Conservation (phyloP, 306 rosid species). For the Bauhinia variegata region DNA sequence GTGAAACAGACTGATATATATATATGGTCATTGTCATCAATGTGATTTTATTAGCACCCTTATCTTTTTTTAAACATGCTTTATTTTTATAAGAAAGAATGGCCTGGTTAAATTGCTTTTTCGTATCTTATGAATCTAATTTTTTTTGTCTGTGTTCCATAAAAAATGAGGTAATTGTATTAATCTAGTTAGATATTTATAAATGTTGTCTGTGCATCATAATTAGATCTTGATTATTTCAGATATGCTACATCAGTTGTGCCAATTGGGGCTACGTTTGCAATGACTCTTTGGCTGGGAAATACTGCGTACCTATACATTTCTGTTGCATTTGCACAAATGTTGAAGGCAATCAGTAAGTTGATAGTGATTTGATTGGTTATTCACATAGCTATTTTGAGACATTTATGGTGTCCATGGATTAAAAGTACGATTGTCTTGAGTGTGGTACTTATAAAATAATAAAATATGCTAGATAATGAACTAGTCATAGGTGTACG, state of each 20-base stretch:
- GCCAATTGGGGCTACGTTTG: slow-evolving; percentile 98
- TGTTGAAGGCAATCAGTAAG: slow-evolving; percentile 99
- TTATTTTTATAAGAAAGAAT: slow-evolving; percentile 28
- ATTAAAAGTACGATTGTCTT: slow-evolving; percentile 18
- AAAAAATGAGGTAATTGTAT: neutral
- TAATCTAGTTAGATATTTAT: slow-evolving; percentile 26
- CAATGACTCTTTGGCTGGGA: slow-evolving; percentile 99
- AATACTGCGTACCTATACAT: slow-evolving; percentile 97
- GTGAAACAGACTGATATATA: neutral
- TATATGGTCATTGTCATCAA: neutral
- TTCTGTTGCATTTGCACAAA: slow-evolving; percentile 97
- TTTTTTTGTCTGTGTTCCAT: neutral
- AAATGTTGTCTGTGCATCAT: slow-evolving; percentile 20
- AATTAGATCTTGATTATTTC: slow-evolving; percentile 49
- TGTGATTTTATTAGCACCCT: slow-evolving; percentile 6
- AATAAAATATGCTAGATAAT: slow-evolving; percentile 23
- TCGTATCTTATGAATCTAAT: neutral
- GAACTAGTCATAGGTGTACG: slow-evolving; percentile 27
- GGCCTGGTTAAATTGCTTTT: slow-evolving; percentile 5
- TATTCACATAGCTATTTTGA: slow-evolving; percentile 30
- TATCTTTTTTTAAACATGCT: neutral
- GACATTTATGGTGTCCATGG: slow-evolving; percentile 25
- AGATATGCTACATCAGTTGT: slow-evolving; percentile 87
- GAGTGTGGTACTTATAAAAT: neutral
- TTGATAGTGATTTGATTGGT: slow-evolving; percentile 32